Evolutionary conservation across 2,329 filamentous ascomycete genomes (phyloP), one percentile per base, ranked within the genome.

Genomic region (Trichothecium roseum): DNA sequence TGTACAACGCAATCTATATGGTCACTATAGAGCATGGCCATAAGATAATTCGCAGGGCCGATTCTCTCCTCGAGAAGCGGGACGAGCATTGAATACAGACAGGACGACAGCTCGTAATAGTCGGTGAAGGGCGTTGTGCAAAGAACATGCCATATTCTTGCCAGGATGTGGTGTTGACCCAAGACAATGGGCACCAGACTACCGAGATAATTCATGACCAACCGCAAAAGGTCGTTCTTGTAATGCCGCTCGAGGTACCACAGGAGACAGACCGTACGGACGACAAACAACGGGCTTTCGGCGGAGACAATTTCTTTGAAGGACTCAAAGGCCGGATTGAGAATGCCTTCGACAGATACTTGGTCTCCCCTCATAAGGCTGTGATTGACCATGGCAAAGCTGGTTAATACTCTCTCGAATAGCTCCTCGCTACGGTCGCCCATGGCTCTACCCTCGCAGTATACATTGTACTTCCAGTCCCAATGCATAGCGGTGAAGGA

Each of bases 211-310:
- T 54, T 45, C 34, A 55, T 44, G 14, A 59, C 51, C 12, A 59
- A 42, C 3, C 46, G 43, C 9, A 55, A 46, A 2, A 59, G 44
- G 36, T 56, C 53, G 8, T 53, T 46, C 18, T 53, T 52, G 38
- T 55, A 48, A 33, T 56, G 53, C 3, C 48, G 47, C 15, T 56
- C 45, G 14, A 59, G 55, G 18, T 56, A 57, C 52, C 54, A 55
- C 8, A 57, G 35, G n/a, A 59, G 44, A 24, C 52, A 56, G 2
- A 55, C 45, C n/a, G 50, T 57, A 9, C 55, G 48, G 1, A 48
- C 48, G 29, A 50, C 47, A 18, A 58, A 56, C 14, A 54, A 41
- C 7, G 55, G 55, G 22, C 55, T 57, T 34, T 57, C 51, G 3
- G 49, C 48, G 6, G 40, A 42, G 10, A 58, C 45, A 24, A 59